Evolutionary conservation across 148 eudicot genomes (phyloP).

Genomic region (Nyssa sinensis): DNA sequence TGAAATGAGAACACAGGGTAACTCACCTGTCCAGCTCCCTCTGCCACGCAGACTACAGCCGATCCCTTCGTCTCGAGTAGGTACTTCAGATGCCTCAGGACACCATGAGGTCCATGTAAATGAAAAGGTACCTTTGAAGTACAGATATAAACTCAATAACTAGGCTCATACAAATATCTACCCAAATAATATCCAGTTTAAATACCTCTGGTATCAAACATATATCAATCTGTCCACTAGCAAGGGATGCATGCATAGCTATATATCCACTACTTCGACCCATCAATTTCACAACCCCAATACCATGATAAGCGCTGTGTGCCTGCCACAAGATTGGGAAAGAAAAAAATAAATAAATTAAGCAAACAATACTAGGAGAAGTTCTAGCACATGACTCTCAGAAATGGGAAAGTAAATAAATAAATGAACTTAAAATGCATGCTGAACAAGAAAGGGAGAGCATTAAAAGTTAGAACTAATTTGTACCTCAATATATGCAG

Average conservation of each 20-base stretch:
- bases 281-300: conserved; percentile 96
- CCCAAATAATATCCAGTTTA: conserved; percentile 3
- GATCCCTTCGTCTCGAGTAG: conserved; percentile 90
- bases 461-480: not conserved
- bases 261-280: conserved; percentile 98
- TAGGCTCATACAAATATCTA: not conserved
- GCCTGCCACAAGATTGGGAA: conserved; percentile 45
- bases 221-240: conserved; percentile 98
- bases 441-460: not conserved
- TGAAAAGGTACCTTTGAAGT: conserved; percentile 68
- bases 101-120: conserved; percentile 92
- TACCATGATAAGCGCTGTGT: conserved; percentile 96
- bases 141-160: not conserved
- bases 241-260: conserved; percentile 98
- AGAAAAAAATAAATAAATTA: not conserved
- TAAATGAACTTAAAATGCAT: conserved; percentile 2
- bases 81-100: conserved; percentile 78
- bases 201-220: conserved; percentile 97
- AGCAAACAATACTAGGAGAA: not conserved
- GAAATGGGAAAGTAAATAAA: not conserved
- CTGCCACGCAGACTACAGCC: conserved; percentile 95
- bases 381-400: not conserved
- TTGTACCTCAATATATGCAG: conserved; percentile 95
- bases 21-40: conserved; percentile 97
- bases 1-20: not conserved